These are phyloP conservation scores for Solanum hybrid DNA, from an alignment of 305 asterid genomes.

Conservation along the genomic window DNA sequence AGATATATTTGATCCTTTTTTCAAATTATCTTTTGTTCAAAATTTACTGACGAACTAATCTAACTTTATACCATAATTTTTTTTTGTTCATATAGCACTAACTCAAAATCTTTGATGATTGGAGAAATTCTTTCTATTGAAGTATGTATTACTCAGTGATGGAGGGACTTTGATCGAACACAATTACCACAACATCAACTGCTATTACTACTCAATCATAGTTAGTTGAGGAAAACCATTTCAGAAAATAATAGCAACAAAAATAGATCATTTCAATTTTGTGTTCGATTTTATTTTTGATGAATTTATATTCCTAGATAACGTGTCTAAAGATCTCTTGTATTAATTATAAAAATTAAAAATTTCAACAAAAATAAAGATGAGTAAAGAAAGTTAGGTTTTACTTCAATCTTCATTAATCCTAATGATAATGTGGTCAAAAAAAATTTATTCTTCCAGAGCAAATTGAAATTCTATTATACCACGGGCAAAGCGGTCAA, in stretches of 20 bases:
- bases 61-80: neutral
- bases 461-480: neutral
- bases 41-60: neutral
- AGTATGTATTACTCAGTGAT: neutral
- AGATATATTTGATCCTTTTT: neutral
- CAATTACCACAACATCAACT: neutral
- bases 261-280: neutral
- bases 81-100: neutral
- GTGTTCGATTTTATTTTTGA: neutral
- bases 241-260: neutral
- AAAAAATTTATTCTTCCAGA: neutral
- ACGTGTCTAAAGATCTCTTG: neutral
- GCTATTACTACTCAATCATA: neutral
- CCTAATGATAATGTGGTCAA: neutral
- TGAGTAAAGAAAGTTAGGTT: neutral
- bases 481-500: neutral
- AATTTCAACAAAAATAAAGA: neutral
- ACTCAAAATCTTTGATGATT: neutral
- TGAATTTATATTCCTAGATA: neutral
- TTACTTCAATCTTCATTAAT: neutral
- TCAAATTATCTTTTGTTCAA: neutral
- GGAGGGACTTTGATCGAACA: neutral
- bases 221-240: neutral
- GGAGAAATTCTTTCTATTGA: neutral
- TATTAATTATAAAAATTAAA: neutral